Conservation (phyloP, 192 early-diverging fungal genomes). For the Pilaira anomala region DNA sequence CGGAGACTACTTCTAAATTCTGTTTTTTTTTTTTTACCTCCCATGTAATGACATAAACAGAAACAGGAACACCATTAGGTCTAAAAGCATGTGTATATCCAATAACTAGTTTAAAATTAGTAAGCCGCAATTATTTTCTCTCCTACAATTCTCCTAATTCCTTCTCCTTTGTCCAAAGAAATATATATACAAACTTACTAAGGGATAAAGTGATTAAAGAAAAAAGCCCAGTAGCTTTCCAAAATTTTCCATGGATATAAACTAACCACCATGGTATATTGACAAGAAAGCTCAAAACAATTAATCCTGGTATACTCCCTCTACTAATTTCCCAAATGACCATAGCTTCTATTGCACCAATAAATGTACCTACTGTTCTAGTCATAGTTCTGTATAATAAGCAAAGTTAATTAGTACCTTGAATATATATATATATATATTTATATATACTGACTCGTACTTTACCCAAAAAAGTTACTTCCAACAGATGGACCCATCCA, state of each 20-base stretch:
- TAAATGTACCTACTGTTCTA: constrained; percentile 26
- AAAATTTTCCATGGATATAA: constrained; percentile 32
- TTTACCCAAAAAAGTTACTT: constrained; percentile 35
- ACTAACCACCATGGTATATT: constrained; percentile 34
- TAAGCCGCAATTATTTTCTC: too few relatives aligned
- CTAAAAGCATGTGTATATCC: constrained; percentile 22
- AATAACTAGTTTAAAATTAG: constrained; percentile 20
- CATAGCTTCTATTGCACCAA: constrained; percentile 28
- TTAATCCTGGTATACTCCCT: constrained; percentile 10
- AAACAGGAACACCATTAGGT: background rate
- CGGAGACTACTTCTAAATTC: background rate
- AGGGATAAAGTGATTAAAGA: constrained; percentile 33
- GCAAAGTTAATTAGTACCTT: background rate
- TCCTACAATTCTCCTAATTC: background rate
- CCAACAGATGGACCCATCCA: constrained; percentile 39
- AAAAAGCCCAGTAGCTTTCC: constrained; percentile 35
- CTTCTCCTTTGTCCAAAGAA: background rate
- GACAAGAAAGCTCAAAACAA: constrained; percentile 26
- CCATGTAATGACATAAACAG: constrained; percentile 23
- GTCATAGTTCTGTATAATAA: constrained; percentile 24
- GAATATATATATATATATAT: background rate
- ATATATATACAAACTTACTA: constrained; percentile 24
- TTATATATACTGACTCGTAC: background rate
- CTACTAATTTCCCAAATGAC: constrained; percentile 34
- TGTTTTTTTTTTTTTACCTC: background rate